Evolutionary conservation across 2,329 filamentous ascomycete species (phyloP), one percentile per base, ranked within the genome.

Genomic region (Ilyonectria robusta): DNA sequence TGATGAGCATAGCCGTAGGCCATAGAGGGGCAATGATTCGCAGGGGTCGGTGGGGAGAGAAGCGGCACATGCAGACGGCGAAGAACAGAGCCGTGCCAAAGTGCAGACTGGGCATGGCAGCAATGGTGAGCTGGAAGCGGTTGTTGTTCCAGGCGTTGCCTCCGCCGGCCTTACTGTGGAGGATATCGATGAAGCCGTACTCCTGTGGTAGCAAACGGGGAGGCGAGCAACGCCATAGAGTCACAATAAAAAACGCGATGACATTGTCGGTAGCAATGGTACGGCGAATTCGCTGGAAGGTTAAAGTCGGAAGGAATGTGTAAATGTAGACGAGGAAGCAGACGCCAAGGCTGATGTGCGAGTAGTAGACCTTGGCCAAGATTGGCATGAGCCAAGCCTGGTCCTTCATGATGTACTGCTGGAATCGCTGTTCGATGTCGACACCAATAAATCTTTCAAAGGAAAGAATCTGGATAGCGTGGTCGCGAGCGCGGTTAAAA

Each of bases 51-150:
- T 85, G 83, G 1, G 82, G 83, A 10, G 82, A 82, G 70, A 81
- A 85, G 8, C 73, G 78, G 11, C 76, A 70, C 29, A 81, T 62
- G 26, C 72, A 80, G 6, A 80, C 73, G 2, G 78, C 79, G 13
- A 83, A 73, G 62, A 81, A 81, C 2, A 81, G 71, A 0, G 81
- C 73, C 0, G 80, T 83, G 33, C 84, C 84, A 66, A 85, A 86
- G 68, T 86, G 84, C 15, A 86, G 72, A 19, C 81, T 84, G 1
- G 84, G 84, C 84, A 86, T 86, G 29, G 84, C 84, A 0, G 84
- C 84, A 65, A 85, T 84, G 8, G 82, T 85, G 11, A 85, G 72
- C 69, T 84, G 82, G 62, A 83, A 84, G 21, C 78, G 77, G 68
- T 85, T 86, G 59, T 84, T 78, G 19, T 80, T 84, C 84, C 83